phyloP scores from a whole-genome alignment of 1,284 basidiomycete genomes.

The Austroboletus niveus region DNA sequence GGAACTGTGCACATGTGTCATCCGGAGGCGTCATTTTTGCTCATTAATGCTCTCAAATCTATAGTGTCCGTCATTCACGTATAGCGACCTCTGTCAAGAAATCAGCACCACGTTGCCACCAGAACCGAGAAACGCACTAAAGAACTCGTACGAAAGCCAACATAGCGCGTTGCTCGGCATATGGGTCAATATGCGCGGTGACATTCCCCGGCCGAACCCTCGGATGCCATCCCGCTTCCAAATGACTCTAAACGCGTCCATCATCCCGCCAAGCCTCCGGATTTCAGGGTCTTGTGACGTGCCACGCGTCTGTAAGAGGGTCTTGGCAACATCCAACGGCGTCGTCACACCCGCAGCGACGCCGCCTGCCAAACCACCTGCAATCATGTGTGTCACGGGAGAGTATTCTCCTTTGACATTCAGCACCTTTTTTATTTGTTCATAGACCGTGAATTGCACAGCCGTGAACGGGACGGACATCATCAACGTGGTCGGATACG shows the following conservation, averaged over 20 bases:
- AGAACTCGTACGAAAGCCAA: conserved; percentile 97
- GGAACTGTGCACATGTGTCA: conserved; percentile 2
- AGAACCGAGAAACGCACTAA: conserved; percentile 64
- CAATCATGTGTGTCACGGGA: conserved; percentile 86
- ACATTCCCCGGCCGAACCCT: conserved; percentile 87
- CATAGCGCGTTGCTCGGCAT: conserved; percentile 98
- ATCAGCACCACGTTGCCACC: conserved; percentile 12
- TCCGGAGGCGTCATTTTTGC: conserved; percentile 1
- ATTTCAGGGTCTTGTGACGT: conserved; percentile 82
- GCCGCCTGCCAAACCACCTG: conserved; percentile 91
- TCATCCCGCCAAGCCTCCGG: conserved; percentile 80
- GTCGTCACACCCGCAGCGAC: conserved; percentile 96
- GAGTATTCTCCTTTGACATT: conserved; percentile 90
- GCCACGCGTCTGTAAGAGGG: conserved; percentile 92
- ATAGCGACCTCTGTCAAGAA: conserved; percentile 60
- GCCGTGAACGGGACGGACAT: conserved; percentile 99
- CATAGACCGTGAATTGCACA: conserved; percentile 96
- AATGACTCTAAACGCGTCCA: conserved; percentile 88
- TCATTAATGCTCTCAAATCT: conserved; percentile 10
- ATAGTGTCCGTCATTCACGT: conserved; percentile 37
- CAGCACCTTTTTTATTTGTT: conserved; percentile 85
- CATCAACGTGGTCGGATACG: conserved; percentile 95
- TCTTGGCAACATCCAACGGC: conserved; percentile 98
- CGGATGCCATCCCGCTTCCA: conserved; percentile 80
- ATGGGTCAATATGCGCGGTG: conserved; percentile 91